Evolutionary conservation across 306 rosid genomes (phyloP).

Genomic region (Betula pendula): DNA sequence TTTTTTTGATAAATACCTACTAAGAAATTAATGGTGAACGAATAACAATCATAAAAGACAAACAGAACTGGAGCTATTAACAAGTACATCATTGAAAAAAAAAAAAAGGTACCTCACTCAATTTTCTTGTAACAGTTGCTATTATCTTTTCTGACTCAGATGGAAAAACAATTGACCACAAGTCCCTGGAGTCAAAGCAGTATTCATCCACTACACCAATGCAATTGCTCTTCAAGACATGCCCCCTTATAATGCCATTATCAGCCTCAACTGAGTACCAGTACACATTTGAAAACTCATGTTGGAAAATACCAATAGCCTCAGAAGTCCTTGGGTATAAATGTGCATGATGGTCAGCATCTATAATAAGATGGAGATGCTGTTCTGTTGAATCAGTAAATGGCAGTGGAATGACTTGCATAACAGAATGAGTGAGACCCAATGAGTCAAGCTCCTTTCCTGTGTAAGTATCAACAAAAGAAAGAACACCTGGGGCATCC

Average conservation of each 20-base stretch:
- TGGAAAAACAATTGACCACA: slow-evolving; percentile 90
- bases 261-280: slow-evolving; percentile 88
- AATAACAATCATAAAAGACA: not conserved
- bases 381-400: slow-evolving; percentile 86
- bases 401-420: slow-evolving; percentile 81
- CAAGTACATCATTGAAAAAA: not conserved
- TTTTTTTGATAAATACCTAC: no score
- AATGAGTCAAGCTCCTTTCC: slow-evolving; percentile 68
- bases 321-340: slow-evolving; percentile 86
- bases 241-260: slow-evolving; percentile 82
- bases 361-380: slow-evolving; percentile 82
- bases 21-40: not conserved
- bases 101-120: slow-evolving; percentile 59
- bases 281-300: slow-evolving; percentile 75
- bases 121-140: slow-evolving; percentile 68
- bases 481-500: slow-evolving; percentile 65
- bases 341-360: slow-evolving; percentile 55
- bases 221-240: slow-evolving; percentile 70
- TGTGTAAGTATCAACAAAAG: slow-evolving; percentile 79
- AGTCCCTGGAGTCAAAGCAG: slow-evolving; percentile 77
- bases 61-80: not conserved
- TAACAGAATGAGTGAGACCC: slow-evolving; percentile 55
- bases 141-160: slow-evolving; percentile 89
- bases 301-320: slow-evolving; percentile 65
- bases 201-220: slow-evolving; percentile 50